Evolutionary conservation across 768 basidiomycete species (phyloP).

Genomic region (Zangia roseola): DNA sequence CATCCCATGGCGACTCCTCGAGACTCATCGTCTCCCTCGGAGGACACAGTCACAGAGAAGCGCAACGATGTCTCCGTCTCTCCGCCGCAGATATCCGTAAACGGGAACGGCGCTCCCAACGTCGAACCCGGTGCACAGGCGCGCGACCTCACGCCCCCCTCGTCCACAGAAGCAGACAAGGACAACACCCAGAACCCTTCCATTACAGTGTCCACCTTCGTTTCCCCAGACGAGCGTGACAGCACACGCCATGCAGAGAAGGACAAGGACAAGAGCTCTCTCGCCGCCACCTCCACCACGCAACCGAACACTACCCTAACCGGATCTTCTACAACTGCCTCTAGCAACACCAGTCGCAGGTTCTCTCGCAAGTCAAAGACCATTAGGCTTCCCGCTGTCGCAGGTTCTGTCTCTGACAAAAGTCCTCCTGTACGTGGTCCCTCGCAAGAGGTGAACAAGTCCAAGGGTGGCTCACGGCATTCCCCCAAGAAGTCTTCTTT

Average conservation of each 20-base stretch:
- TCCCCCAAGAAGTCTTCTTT: constrained; percentile 50
- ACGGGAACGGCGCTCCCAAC: constrained; percentile 24
- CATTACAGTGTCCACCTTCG: constrained; percentile 34
- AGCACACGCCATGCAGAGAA: constrained; percentile 32
- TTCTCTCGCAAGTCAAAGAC: constrained; percentile 31
- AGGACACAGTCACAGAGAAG: constrained; percentile 21
- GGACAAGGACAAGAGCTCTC: constrained; percentile 48
- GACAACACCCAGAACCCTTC: constrained; percentile 35
- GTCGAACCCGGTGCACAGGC: constrained; percentile 25
- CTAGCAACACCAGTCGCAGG: constrained; percentile 23
- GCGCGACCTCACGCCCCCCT: constrained; percentile 29
- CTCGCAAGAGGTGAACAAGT: constrained; percentile 34
- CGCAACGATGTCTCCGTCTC: constrained; percentile 17
- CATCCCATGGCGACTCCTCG: constrained; percentile 26
- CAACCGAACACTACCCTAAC: constrained; percentile 36
- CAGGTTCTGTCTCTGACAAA: constrained; percentile 25
- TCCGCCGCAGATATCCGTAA: constrained; percentile 20
- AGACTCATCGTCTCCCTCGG: constrained; percentile 14
- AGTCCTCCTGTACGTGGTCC: constrained; percentile 33
- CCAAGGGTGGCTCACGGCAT: constrained; percentile 33
- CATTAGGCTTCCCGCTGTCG: constrained; percentile 14
- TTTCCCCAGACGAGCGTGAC: constrained; percentile 33
- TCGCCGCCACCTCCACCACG: constrained; percentile 43
- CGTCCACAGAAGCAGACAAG: constrained; percentile 37
- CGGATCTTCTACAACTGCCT: constrained; percentile 22